Evolutionary conservation across 176 grass and related monocot genomes (phyloP), one percentile per base, ranked within the genome.

Genomic region (Ensete ventricosum): DNA sequence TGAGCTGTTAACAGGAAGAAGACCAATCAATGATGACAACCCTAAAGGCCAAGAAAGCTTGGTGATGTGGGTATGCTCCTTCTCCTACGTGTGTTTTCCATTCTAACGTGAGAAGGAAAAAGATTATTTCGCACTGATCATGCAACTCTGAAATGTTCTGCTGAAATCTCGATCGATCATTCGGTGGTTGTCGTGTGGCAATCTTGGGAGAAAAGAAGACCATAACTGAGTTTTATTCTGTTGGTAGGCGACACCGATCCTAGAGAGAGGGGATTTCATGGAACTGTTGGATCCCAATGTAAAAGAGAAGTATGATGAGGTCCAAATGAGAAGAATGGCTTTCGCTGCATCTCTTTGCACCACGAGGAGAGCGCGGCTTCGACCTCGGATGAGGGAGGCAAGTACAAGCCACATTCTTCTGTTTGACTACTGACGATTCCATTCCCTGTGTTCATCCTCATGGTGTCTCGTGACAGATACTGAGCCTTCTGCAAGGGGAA

Each of bases 1-100:
- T 52, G 96, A 99, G 84, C 86, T 99, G 25, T 81, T 99, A 73
- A 89, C 96, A 13, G 96, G 96, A 20, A 69, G 96, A 72, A 99
- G 84, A 59, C 83, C 87, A 54, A 99, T 99, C 82, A 81, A 54
- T 67, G 71, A 86, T 51, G 85, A 90, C 51, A 91, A 84, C 21
- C 87, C 93, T 0, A 88, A 99, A 73, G 86, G 86, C 55, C 88
- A 83, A 48, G 69, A 89, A 74, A 99, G 96, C 73, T 83, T 99
- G 51, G 91, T 94, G 73, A 91, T 94, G 88, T 94, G 96, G 96
- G 96, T 99, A 89, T 87, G 92, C 9, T 0, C 1, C 51, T 9
- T 9, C 0, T 5, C 24, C 17, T 0, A 62, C 1, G 6, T 55
- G 14, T 1, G 50, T 50, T 14, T 7, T n/a, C 43, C 53, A 58